These are phyloP conservation scores for Saccharomycopsis sp. DNA, from an alignment of 805 yeast genomes.

Conservation along the genomic window DNA sequence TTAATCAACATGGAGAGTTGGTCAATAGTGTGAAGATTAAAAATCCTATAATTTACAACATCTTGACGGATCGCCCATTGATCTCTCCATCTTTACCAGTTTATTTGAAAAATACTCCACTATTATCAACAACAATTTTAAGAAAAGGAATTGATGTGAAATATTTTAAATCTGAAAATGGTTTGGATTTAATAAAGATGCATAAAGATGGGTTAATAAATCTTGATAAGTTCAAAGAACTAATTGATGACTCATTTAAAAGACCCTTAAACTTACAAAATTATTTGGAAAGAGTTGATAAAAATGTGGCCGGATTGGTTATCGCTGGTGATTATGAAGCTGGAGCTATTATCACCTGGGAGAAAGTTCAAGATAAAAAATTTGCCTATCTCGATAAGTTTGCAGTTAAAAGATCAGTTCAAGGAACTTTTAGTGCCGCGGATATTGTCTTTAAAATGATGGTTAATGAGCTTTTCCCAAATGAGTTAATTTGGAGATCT, in stretches of 20 bases:
- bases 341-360: conserved; percentile 87
- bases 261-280: conserved; percentile 52
- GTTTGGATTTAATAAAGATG: conserved; percentile 31
- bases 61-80: conserved; percentile 83
- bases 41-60: conserved; percentile 84
- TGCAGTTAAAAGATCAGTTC: conserved; percentile 75
- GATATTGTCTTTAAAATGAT: conserved; percentile 84
- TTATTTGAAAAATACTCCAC: conserved; percentile 43
- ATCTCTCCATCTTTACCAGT: conserved; percentile 88
- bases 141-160: conserved; percentile 53
- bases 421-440: conserved; percentile 90
- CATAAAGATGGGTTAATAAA: conserved; percentile 35
- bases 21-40: conserved; percentile 29
- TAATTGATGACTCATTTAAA: conserved; percentile 75
- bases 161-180: conserved; percentile 22
- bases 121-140: conserved; percentile 65
- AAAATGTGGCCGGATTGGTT: conserved; percentile 62
- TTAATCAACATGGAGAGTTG: conserved; percentile 16
- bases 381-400: conserved; percentile 87
- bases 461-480: conserved; percentile 50
- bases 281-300: conserved; percentile 57
- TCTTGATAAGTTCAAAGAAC: conserved; percentile 40
- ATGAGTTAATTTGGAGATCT: conserved; percentile 85
- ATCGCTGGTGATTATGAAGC: conserved; percentile 95
- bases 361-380: conserved; percentile 28